Base-by-base conservation (phyloP, 2,329 filamentous ascomycete genomes). In the Calonectria leucothoes region DNA sequence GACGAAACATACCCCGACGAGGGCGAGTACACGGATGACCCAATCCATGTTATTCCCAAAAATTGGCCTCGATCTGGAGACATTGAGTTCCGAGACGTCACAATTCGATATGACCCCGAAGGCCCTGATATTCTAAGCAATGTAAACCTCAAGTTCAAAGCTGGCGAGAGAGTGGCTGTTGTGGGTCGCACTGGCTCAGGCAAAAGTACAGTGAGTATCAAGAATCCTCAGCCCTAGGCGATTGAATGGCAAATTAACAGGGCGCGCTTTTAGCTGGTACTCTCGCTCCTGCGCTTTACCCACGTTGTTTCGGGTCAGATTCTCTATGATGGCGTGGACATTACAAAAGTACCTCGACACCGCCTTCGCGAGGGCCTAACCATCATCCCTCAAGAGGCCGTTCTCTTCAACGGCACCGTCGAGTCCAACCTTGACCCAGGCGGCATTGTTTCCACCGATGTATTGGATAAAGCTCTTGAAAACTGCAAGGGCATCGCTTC, bases 151-250 rank as follows among this genome's bases (percentile, higher is more conserved):
- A 86, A 85, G 39, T 88, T 90, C 74, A 85, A 84, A 15, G 93
- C 93, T 0, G 94, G 95, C 1, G 93, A 94, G 68, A 93, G 93
- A 65, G 94, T 94, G 0, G 95, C 94, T 0, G 89, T 98, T 25
- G 93, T 96, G 14, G 95, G 95, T 2, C 91, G 95, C 12, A 97
- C 95, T 0, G 93, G 94, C 0, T 95, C 93, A 6, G 95, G 95
- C 4, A 98, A 98, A 83, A 95, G 93, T 65, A 97, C 95, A 0
- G 89, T 96, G 81, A 82, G 87, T 82, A 55, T 25, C 35, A n/a
- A 3, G 17, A n/a, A 31, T n/a, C 4, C 59, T 33, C 20, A 7
- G n/a, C 51, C 65, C 6, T 45, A 25, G 20, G 23, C n/a, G 42
- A 42, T 25, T 6, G 29, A 1, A 29, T 27, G 20, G 12, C 42